Evolutionary conservation across 2,329 filamentous ascomycete genomes (phyloP), one percentile per base, ranked within the genome.

Genomic region (Endothia cerciana): DNA sequence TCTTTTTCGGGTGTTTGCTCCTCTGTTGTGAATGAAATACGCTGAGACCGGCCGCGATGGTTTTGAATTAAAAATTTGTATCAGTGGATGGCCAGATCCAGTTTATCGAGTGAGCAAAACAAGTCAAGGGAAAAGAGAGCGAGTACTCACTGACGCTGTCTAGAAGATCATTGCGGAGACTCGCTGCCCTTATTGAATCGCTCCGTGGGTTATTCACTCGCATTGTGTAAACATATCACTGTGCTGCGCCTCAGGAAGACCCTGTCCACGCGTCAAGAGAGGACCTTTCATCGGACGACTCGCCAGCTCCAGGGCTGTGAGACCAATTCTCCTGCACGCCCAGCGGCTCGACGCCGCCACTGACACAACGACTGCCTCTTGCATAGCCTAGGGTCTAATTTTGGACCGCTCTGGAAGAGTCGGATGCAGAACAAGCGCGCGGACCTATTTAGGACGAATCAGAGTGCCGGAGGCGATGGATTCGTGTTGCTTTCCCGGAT

Each of bases 271-370:
- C 28, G 51, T 55, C 51, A 28, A 19, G 28, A 17, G 10, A 17
- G n/a, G 30, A 4, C 19, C 19, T 10, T 33, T 55, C 28, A 55
- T 55, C 51, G 15, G 51, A 55, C 51, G 51, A 55, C 22, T 7
- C 30, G 30, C 28, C 51, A 25, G 17, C 7, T 30, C 51, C 51
- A 55, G 51, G 51, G 51, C 51, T 36, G 10, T 55, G 51, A 55
- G 51, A 55, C 51, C 17, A n/a, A 55, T 28, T n/a, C 30, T 55
- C 51, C 15, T 55, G 51, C 51, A 55, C 28, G 51, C 51, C 28
- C 28, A 55, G 30, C 51, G 17, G 51, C 51, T 33, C 30, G 19
- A 5, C 51, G 28, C 4, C 28, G 30, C 30, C 13, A 22, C 51
- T 55, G 51, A 55, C 30, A 55, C 51, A 55, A n/a, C 19, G 19